Base-by-base conservation (phyloP, 495 filamentous ascomycete genomes). In the Neurospora sp. region DNA sequence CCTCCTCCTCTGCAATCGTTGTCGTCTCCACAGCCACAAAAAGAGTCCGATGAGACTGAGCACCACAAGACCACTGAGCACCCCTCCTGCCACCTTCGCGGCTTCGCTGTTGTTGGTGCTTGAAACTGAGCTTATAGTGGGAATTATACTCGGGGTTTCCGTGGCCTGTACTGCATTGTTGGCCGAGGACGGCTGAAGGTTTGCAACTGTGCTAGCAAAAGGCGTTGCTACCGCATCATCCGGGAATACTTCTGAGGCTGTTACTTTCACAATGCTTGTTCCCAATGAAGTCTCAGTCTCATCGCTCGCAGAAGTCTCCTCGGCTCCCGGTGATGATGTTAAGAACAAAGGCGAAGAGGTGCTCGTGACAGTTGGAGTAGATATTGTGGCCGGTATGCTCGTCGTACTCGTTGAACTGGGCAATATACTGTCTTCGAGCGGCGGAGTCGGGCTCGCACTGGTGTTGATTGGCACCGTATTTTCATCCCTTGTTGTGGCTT, bases 21-120 rank as follows among this genome's bases (percentile, higher is more conserved):
- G 82, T 72, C 83, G 82, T 71, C 84, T 79, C 80, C 84, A 86
- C 75, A 83, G 80, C 84, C 83, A 89, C 39, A 88, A 72, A 3
- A 86, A 38, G 66, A 88, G 83, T 6, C 78, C 85, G 39, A 86
- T 72, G 1, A 87, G 71, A 54, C 82, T 82, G 75, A 88, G 73
- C 40, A 83, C 76, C 18, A 83, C 81, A 12, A 86, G 77, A 5
- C 83, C 83, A 14, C 86, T 86, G n/a, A 87, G 75, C 27, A 88
- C 85, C 7, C 86, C 85, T 10, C 81, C 86, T 4, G 85, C 84
- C 44, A 88, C 80, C 16, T 82, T 82, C 54, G 82, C 76, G 14
- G 54, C 54, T 66, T 66, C 54, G 14, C 54, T 66, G 27, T 78
- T 75, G 69, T 75, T 76, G 38, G 73, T 46, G 37, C 69, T 70